Conservation (phyloP, 2,329 filamentous ascomycete genomes). For the Elsinoe batatas region DNA sequence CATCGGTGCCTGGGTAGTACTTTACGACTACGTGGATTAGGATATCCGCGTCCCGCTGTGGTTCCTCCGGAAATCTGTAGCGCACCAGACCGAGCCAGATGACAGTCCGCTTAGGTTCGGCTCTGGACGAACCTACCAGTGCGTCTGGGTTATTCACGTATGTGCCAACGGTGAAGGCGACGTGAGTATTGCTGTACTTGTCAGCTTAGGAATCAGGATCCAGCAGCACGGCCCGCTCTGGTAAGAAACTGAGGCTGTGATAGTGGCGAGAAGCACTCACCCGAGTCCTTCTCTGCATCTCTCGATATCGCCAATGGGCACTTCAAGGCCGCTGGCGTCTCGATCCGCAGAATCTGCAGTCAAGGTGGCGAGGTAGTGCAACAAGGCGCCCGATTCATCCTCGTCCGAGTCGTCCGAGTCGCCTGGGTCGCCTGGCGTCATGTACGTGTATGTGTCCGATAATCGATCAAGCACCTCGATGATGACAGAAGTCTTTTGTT, state of each 20-base stretch:
- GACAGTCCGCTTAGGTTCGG: slow-evolving; percentile 46
- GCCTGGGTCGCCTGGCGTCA: no score
- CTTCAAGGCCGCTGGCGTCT: no score
- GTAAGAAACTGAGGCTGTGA: no score
- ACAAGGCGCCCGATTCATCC: no score
- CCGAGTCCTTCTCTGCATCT: no score
- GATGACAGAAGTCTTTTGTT: slow-evolving; percentile 78
- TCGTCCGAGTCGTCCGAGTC: no score
- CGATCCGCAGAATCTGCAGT: no score
- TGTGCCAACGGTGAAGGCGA: not conserved
- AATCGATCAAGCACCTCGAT: slow-evolving; percentile 85
- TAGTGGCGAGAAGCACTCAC: no score
- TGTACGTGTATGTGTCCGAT: slow-evolving; percentile 31
- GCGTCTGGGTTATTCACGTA: not conserved
- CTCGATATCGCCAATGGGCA: no score
- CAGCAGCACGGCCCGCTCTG: no score
- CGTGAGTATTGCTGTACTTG: not conserved
- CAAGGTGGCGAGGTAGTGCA: no score
- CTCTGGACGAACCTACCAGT: slow-evolving; percentile 18
- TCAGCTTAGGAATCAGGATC: no score
- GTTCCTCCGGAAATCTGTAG: not conserved
- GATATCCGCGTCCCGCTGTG: slow-evolving; percentile 66
- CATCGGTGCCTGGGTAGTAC: slow-evolving; percentile 64
- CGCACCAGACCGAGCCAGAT: slow-evolving; percentile 66
- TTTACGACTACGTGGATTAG: slow-evolving; percentile 83